Conservation (phyloP, 495 filamentous ascomycete species). For the Aspergillus homomorphus region DNA sequence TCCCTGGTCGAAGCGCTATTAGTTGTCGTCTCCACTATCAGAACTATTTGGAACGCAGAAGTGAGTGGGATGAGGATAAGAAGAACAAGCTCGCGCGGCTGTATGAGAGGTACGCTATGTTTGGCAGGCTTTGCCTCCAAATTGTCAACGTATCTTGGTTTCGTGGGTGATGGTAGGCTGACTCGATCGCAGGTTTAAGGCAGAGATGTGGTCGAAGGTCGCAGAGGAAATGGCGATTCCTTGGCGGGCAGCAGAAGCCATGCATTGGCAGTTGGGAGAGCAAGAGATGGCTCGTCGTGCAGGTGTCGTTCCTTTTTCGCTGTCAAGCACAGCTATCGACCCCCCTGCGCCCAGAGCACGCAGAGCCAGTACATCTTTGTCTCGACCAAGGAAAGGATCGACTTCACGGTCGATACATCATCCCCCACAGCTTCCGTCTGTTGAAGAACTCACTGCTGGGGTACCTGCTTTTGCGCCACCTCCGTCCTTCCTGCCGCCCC, state of each 20-base stretch:
- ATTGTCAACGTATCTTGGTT: background rate
- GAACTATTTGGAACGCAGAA: conserved; percentile 88
- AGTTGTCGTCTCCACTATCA: conserved; percentile 95
- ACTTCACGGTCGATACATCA: conserved; percentile 33
- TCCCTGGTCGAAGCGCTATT: conserved; percentile 88
- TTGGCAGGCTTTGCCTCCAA: background rate
- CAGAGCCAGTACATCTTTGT: conserved; percentile 44
- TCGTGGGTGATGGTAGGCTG: conserved; percentile 9
- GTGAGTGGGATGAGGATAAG: conserved; percentile 94
- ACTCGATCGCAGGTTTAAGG: conserved; percentile 69
- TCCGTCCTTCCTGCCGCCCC: conserved; percentile 33
- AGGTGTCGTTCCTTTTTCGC: conserved; percentile 76
- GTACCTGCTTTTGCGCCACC: conserved; percentile 45
- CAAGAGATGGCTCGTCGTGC: conserved; percentile 87
- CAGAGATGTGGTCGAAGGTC: conserved; percentile 94
- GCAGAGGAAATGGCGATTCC: conserved; percentile 94
- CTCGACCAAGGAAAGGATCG: conserved; percentile 44
- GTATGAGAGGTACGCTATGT: conserved; percentile 76
- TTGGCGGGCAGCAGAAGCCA: conserved; percentile 92
- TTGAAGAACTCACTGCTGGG: conserved; percentile 46
- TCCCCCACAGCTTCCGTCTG: conserved; percentile 43
- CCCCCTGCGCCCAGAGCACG: conserved; percentile 46
- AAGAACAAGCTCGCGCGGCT: conserved; percentile 93
- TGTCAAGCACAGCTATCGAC: conserved; percentile 59
- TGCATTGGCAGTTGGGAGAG: conserved; percentile 97